A percentile compares a stretch with the other conserved stretches of the same genome.
phyloP scores from a whole-genome alignment of 2,329 filamentous ascomycete genomes.

The Westerdykella aurantiaca region DNA sequence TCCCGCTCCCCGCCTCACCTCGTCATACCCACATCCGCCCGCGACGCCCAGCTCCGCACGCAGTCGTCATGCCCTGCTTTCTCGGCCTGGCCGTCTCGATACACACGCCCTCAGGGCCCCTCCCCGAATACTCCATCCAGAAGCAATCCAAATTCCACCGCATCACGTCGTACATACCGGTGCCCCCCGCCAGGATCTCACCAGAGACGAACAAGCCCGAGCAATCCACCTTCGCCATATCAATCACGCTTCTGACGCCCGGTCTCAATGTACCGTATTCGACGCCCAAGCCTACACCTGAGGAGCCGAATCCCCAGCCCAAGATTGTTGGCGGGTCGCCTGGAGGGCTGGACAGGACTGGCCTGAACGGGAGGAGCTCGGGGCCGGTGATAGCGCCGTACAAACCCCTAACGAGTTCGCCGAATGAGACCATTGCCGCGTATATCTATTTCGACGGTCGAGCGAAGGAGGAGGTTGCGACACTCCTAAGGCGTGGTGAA shows the following conservation, averaged over 20 bases:
- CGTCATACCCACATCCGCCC: slow-evolving; percentile 7
- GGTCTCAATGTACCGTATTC: slow-evolving; percentile 89
- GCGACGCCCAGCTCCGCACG: slow-evolving; percentile 1
- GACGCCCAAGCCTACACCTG: slow-evolving; percentile 69
- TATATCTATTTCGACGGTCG: slow-evolving; percentile 99
- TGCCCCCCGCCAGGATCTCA: slow-evolving; percentile 77
- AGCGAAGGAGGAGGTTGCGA: slow-evolving; percentile 93
- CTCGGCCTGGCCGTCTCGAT: slow-evolving; percentile 98
- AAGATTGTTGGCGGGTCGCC: slow-evolving; percentile 72
- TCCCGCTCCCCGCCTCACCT: not conserved
- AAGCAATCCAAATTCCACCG: slow-evolving; percentile 85
- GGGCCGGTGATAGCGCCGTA: slow-evolving; percentile 68
- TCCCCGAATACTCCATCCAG: slow-evolving; percentile 90
- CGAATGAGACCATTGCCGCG: slow-evolving; percentile 94
- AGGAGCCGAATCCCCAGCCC: slow-evolving; percentile 73
- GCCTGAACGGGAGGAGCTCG: slow-evolving; percentile 37
- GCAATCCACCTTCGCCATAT: slow-evolving; percentile 94
- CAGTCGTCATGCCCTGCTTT: slow-evolving; percentile 76
- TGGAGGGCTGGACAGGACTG: slow-evolving; percentile 47
- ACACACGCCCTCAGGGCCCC: slow-evolving; percentile 71
- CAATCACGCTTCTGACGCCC: slow-evolving; percentile 88
- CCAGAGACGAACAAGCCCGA: slow-evolving; percentile 67
- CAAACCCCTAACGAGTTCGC: slow-evolving; percentile 82
- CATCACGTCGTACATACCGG: slow-evolving; percentile 95
- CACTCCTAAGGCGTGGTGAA: slow-evolving; percentile 81